Base-by-base conservation (phyloP, 257 asterid species). In the Petunia secreta region DNA sequence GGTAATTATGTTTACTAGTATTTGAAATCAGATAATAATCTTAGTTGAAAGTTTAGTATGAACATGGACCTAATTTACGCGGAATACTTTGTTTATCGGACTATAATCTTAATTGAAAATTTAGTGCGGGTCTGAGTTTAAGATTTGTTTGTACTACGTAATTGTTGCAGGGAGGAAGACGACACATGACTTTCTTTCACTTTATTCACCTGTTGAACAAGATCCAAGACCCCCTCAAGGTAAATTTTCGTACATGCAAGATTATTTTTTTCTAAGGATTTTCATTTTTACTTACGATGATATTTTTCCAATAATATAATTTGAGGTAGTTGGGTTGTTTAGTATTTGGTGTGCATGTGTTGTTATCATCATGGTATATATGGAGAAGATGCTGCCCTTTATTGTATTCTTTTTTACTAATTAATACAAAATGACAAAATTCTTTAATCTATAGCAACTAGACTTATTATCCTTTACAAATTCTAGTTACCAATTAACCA, bases 141-240 rank as follows among this genome's bases (percentile, higher is more conserved):
- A 6, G 55, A 53, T 54, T 66, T 80, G n/a, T 43, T 41, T 79
- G 67, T 43, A 77, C 41, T 85, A 36, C 48, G 75, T 80, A 68
- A 76, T 80, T 53, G 34, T 59, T 81, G 64, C 87, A 88, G 94
- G 89, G 85, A 84, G 92, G 86, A 88, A 91, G 84, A 91, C 95
- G 59, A 94, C 97, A 34, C 98, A 91, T 85, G 98, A 94, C 87
- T 94, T 94, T 89, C 97, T 94, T 77, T 93, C 98, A 54, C 96
- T 91, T 44, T 93, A 89, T 82, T 87, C 98, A 63, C 76, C 97
- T 59, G 86, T 86, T 83, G 94, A 89, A 50, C 98, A 91, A 90
- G 97, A 93, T 91, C 95, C 98, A 76, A 84, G 85, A 68, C 90
- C 95, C 81, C 78, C 90, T 16, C 96, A 85, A 83, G 95, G 93